These are phyloP conservation scores for Xanthoceras sorbifolium DNA, from an alignment of 345 rosid species.

Conservation along the genomic window DNA sequence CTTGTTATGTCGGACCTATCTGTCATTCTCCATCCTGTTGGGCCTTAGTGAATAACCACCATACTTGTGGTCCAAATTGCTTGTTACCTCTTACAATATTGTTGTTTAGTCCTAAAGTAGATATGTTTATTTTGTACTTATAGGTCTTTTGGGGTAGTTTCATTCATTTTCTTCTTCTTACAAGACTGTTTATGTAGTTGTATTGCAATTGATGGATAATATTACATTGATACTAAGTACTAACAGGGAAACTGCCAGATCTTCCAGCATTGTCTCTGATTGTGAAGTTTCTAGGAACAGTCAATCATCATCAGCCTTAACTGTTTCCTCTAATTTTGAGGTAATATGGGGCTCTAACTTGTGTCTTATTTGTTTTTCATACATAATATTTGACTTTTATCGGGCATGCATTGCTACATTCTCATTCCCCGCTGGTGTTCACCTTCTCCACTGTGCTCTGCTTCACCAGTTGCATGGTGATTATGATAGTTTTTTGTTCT, in stretches of 20 bases:
- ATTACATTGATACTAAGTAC: conserved; percentile 24
- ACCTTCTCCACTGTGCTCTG: not conserved
- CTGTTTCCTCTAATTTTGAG: conserved; percentile 84
- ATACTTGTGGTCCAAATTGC: not conserved
- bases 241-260: conserved; percentile 62
- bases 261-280: conserved; percentile 41
- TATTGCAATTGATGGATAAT: conserved; percentile 13
- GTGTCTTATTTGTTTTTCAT: not conserved
- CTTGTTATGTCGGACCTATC: not conserved
- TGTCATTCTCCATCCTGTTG: not conserved
- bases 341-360: conserved; percentile 32
- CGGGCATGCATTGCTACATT: not conserved
- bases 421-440: not conserved
- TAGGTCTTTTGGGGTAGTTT: not conserved
- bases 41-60: not conserved
- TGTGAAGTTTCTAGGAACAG: conserved; percentile 53
- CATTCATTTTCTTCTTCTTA: conserved; percentile 8
- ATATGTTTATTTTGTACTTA: not conserved
- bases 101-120: not conserved
- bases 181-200: not conserved
- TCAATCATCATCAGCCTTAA: conserved; percentile 49
- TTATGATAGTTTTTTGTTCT: not conserved
- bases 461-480: not conserved
- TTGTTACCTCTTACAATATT: not conserved
- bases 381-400: not conserved